phyloP scores from a whole-genome alignment of 108 stramenopile genomes.

The Skeletonema potamos region DNA sequence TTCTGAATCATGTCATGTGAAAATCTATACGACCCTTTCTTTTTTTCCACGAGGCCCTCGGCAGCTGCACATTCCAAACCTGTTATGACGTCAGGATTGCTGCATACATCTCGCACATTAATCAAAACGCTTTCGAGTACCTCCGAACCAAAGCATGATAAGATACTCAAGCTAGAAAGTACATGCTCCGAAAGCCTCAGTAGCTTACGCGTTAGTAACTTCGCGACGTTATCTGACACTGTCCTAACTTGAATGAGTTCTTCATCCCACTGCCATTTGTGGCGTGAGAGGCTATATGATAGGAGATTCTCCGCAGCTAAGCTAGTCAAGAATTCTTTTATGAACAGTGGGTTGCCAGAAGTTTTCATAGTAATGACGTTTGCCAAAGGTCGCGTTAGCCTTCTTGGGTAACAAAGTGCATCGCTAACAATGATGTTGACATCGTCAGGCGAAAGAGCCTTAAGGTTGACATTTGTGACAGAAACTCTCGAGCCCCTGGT shows the following conservation, averaged over 20 bases:
- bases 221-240: slow-evolving; percentile 10
- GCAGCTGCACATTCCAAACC: slow-evolving; percentile 1
- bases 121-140: neutral
- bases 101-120: slow-evolving; percentile 5
- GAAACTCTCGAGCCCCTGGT: neutral
- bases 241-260: slow-evolving; percentile 8
- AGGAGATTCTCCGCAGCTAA: slow-evolving; percentile 12
- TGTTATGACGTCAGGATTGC: slow-evolving; percentile 3
- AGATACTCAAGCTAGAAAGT: neutral
- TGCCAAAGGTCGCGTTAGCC: slow-evolving; percentile 10
- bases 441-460: slow-evolving; percentile 2
- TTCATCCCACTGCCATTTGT: slow-evolving; percentile 16
- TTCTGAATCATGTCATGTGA: slow-evolving; percentile 21
- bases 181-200: slow-evolving; percentile 5
- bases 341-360: slow-evolving; percentile 17
- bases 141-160: slow-evolving; percentile 19
- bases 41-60: neutral
- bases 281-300: neutral
- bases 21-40: slow-evolving; percentile 1
- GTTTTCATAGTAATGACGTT: slow-evolving; percentile 11
- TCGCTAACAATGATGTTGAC: slow-evolving; percentile 6
- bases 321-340: slow-evolving; percentile 12
- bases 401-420: neutral
- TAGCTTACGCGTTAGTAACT: slow-evolving; percentile 5
- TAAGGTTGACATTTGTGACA: neutral